Percentiles rank a stretch among this genome's conserved stretches.
phyloP scores from a whole-genome alignment of 164 flowering plant genomes.

The Piper betle region DNA sequence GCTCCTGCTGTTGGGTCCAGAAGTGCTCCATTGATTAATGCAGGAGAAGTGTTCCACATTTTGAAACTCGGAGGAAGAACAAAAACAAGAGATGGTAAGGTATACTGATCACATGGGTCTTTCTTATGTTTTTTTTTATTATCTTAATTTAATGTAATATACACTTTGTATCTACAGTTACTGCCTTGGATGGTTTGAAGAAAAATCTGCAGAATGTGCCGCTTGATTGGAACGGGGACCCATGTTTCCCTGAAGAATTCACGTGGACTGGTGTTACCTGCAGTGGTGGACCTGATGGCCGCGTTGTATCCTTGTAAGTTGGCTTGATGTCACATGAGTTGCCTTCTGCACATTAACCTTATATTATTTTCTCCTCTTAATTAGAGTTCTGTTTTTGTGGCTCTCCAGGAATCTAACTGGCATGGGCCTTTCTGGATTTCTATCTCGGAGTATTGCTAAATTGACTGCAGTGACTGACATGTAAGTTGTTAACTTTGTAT shows the following conservation, averaged over 20 bases:
- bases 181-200: constrained; percentile 40
- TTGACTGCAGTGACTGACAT: constrained; percentile 63
- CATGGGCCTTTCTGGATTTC: constrained; percentile 69
- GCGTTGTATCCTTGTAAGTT: constrained; percentile 69
- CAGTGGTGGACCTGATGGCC: constrained; percentile 44
- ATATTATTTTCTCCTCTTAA: not conserved
- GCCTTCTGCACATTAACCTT: not conserved
- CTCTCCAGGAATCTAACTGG: constrained; percentile 55
- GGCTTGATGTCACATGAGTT: not conserved
- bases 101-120: not conserved
- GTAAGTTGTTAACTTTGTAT: constrained; percentile 22
- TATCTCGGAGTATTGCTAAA: constrained; percentile 50
- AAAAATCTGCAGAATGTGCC: constrained; percentile 41
- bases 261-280: constrained; percentile 87
- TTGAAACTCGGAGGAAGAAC: constrained; percentile 64
- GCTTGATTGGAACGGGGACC: constrained; percentile 85
- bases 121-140: not conserved
- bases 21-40: constrained; percentile 62
- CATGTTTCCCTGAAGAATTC: constrained; percentile 58
- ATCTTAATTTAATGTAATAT: not conserved
- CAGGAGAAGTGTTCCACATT: constrained; percentile 57
- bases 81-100: constrained; percentile 62
- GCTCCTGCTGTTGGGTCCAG: constrained; percentile 42
- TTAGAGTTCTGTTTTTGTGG: not conserved
- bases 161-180: constrained; percentile 30